Conservation (phyloP, 805 yeast genomes). For the Kazachstania viticola region DNA sequence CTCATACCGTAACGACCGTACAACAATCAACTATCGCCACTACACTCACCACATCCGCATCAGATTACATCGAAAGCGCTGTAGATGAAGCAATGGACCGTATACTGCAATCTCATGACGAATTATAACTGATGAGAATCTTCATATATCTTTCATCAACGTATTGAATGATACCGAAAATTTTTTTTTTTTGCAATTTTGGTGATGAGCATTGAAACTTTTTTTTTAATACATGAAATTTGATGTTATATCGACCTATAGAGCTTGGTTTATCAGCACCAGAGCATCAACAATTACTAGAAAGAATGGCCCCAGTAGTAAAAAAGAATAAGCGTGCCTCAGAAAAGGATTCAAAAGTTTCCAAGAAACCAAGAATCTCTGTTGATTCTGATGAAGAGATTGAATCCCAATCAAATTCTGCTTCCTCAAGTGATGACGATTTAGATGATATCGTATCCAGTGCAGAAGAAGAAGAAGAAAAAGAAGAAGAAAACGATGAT, state of each 20-base stretch:
- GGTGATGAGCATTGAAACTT: slow-evolving; percentile 5
- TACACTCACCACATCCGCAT: slow-evolving; percentile 1
- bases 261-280: too few species aligned
- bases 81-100: slow-evolving; percentile 20
- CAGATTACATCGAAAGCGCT: slow-evolving; percentile 11
- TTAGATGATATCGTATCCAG: slow-evolving; percentile 18
- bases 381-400: slow-evolving; percentile 26
- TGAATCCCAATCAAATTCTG: slow-evolving; percentile 5
- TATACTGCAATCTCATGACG: slow-evolving; percentile 15
- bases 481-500: slow-evolving; percentile 17
- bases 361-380: slow-evolving; percentile 25
- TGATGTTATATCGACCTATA: too few species aligned
- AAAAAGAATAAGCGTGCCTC: slow-evolving; percentile 9
- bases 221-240: too few species aligned
- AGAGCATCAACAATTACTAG: background rate
- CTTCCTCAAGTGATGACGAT: slow-evolving; percentile 22
- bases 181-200: too few species aligned
- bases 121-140: slow-evolving; percentile 8
- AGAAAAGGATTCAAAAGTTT: slow-evolving; percentile 6
- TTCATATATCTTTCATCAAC: too few species aligned
- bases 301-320: slow-evolving; percentile 12
- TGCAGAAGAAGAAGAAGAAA: slow-evolving; percentile 26
- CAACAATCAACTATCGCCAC: background rate
- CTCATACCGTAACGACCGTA: slow-evolving; percentile 1
- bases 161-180: too few species aligned